A percentile compares a stretch with the other conserved stretches of the same genome.
These are phyloP conservation scores for Linnemannia zychae DNA, from an alignment of 192 early-diverging fungal species.

Conservation along the genomic window DNA sequence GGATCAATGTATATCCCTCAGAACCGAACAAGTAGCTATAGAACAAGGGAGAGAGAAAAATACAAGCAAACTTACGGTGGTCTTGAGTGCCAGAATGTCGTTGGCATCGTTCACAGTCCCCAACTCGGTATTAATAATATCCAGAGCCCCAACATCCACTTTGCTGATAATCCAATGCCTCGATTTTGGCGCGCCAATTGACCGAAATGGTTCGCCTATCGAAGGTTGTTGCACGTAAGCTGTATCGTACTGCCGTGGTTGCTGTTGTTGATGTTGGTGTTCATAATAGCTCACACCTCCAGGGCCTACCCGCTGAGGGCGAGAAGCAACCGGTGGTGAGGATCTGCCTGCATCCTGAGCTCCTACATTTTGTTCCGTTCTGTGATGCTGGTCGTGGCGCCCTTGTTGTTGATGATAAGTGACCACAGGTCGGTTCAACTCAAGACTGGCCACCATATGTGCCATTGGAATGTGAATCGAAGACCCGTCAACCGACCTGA, in stretches of 20 bases:
- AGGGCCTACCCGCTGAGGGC: not conserved
- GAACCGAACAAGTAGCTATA: not conserved
- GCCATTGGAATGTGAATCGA: slow-evolving; percentile 42
- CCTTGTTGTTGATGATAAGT: not conserved
- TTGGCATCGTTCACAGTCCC: slow-evolving; percentile 29
- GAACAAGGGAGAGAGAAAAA: not conserved
- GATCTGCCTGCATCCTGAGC: not conserved
- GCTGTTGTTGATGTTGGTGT: not conserved
- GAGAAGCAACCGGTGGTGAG: not conserved
- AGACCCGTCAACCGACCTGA: slow-evolving; percentile 22
- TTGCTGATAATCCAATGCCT: not conserved
- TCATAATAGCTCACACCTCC: not conserved
- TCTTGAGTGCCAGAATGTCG: slow-evolving; percentile 37
- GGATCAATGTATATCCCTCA: not conserved
- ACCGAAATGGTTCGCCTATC: not conserved
- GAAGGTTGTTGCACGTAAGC: not conserved
- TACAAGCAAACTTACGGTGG: slow-evolving; percentile 14
- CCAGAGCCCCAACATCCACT: slow-evolving; percentile 12
- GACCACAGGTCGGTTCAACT: not conserved
- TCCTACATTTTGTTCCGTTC: not conserved
- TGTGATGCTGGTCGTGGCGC: not conserved
- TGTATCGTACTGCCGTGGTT: not conserved
- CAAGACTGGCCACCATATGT: slow-evolving; percentile 14
- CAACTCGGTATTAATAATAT: slow-evolving; percentile 26
- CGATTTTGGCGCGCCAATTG: not conserved